Base-by-base conservation (phyloP, 345 rosid species). In the Gynandropsis gynandra region DNA sequence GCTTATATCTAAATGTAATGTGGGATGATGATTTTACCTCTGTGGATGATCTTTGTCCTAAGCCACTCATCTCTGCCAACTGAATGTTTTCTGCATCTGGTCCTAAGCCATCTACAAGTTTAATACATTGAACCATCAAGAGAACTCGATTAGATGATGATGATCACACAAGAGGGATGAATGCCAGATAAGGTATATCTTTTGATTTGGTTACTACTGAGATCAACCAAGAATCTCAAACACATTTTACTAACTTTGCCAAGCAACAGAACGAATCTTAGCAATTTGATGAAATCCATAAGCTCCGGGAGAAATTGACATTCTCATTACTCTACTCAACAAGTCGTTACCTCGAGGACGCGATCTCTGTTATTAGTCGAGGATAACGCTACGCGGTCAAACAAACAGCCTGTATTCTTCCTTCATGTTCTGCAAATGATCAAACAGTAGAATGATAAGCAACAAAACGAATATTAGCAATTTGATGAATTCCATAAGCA, bases 341-440 rank as follows among this genome's bases (percentile, higher is more conserved):
- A 16, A 2, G 71, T n/a, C n/a, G n/a, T n/a, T 67, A 14, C 74
- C 77, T 5, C 72, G 56, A 62, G 86, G 81, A 17, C 88, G 82
- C 51, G 50, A 67, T 65, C 73, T 64, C 42, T 81, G 94, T 60
- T 85, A 85, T 70, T 89, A 89, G 16, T 95, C 89, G 43, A 89
- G 80, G 39, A 89, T 72, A 24, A 85, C 58, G 46, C 95, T 89
- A 50, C 87, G 83, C 5, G 95, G 97, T 95, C 95, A 83, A 40
- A 83, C 83, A 54, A 82, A 89, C 42, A 86, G 68, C 1, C 97
- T 94, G 42, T 89, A 86, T 33, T 83, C 97, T 37, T 89, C 97
- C 65, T 85, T 81, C 82, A 85, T 77, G 63, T 81, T 77, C 95
- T 81, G 67, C 44, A 29, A 32, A 57, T 20, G 54, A 27, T 17